Conservation (phyloP, 176 grass and related monocot genomes). For the Zea mays region DNA sequence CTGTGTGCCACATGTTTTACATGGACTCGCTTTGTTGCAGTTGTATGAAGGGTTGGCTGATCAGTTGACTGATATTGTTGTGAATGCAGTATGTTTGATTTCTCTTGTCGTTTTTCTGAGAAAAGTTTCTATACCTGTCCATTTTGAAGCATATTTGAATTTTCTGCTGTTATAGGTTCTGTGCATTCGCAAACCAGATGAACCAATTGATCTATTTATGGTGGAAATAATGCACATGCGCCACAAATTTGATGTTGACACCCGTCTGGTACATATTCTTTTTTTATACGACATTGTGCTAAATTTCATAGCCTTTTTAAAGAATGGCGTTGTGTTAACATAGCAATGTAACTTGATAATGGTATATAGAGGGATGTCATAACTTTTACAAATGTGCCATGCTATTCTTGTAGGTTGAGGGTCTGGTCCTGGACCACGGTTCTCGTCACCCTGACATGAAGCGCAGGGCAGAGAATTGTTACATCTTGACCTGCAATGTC, state of each 20-base stretch:
- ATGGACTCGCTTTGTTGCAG: constrained; percentile 41
- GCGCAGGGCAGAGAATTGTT: constrained; percentile 93
- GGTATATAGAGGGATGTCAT: neutral
- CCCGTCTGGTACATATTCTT: constrained; percentile 62
- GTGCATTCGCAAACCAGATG: constrained; percentile 68
- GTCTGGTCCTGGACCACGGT: constrained; percentile 96
- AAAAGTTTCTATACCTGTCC: neutral
- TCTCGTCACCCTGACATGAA: constrained; percentile 99
- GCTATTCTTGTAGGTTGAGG: constrained; percentile 66
- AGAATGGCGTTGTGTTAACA: neutral
- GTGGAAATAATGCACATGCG: constrained; percentile 99
- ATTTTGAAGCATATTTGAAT: constrained; percentile 11
- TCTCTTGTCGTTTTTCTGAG: neutral
- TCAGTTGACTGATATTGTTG: constrained; percentile 83
- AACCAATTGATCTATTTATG: constrained; percentile 97
- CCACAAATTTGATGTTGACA: constrained; percentile 97
- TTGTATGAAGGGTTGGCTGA: constrained; percentile 91
- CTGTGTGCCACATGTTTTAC: neutral
- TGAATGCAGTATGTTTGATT: constrained; percentile 59
- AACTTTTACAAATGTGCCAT: neutral
- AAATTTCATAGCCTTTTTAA: neutral
- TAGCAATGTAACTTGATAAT: neutral
- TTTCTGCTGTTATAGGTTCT: constrained; percentile 55
- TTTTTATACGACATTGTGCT: neutral
- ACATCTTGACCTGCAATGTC: constrained; percentile 95